A percentile compares a stretch with the other conserved stretches of the same genome.
phyloP scores from a whole-genome alignment of 208 protist genomes.

The Endotrypanum monterogeii region DNA sequence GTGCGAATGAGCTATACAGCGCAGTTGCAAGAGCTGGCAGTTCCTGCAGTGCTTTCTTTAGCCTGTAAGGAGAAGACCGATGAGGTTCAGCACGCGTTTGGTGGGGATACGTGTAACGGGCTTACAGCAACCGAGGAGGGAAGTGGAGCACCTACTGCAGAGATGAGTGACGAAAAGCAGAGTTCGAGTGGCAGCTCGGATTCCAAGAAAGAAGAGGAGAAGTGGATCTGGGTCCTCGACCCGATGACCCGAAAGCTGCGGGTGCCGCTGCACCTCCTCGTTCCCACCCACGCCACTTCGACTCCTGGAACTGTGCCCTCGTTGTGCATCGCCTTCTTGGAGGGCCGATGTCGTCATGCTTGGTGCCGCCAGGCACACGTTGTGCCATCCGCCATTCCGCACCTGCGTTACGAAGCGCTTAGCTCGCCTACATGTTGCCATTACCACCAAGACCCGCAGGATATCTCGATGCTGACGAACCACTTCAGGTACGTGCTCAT shows the following conservation, averaged over 20 bases:
- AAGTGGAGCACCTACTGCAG: constrained; percentile 20
- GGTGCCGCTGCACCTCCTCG: constrained; percentile 72
- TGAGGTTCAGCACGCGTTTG: constrained; percentile 1
- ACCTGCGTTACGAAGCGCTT: constrained; percentile 84
- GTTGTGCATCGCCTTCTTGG: constrained; percentile 83
- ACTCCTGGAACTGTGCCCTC: constrained; percentile 81
- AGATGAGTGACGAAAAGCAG: constrained; percentile 34
- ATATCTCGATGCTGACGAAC: constrained; percentile 63
- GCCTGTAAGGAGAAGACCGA: constrained; percentile 14
- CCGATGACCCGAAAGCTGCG: constrained; percentile 86
- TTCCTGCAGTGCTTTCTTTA: neutral
- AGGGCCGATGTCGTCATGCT: constrained; percentile 85
- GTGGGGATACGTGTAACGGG: constrained; percentile 10
- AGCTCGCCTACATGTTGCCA: constrained; percentile 86
- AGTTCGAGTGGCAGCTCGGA: constrained; percentile 34
- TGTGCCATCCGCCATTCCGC: constrained; percentile 61
- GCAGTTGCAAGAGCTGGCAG: neutral
- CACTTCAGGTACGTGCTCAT: constrained; percentile 76
- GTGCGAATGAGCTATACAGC: constrained; percentile 16
- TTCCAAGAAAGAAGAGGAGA: constrained; percentile 47
- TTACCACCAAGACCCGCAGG: constrained; percentile 81
- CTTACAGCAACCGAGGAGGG: constrained; percentile 23
- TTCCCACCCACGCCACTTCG: constrained; percentile 85
- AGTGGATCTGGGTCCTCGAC: constrained; percentile 91
- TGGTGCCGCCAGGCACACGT: constrained; percentile 92